Evolutionary conservation across 345 rosid genomes (phyloP).

Genomic region (Pistacia vera): DNA sequence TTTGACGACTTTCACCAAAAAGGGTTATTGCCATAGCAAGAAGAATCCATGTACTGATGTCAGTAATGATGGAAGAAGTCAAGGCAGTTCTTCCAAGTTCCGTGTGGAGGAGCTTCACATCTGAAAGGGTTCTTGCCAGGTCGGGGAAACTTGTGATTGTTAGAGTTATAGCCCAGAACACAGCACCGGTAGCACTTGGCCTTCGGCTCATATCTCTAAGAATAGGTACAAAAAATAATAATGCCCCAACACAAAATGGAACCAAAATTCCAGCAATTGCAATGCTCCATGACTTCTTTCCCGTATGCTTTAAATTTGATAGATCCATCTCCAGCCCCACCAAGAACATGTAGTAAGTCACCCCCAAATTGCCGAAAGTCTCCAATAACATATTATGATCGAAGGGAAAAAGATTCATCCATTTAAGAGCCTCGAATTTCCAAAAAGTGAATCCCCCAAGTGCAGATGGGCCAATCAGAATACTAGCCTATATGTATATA

Average conservation of each 20-base stretch:
- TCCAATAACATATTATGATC: conserved; percentile 8
- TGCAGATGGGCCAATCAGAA: conserved; percentile 15
- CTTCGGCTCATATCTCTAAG: not conserved
- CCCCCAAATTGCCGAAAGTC: conserved; percentile 26
- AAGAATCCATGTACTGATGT: conserved; percentile 31
- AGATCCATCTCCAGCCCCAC: conserved; percentile 42
- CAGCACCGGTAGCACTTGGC: not conserved
- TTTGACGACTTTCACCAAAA: not conserved
- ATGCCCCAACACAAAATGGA: conserved; percentile 18
- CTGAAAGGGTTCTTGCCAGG: conserved; percentile 34
- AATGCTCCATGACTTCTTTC: conserved; percentile 16
- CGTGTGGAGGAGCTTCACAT: conserved; percentile 34
- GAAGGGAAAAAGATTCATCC: not conserved
- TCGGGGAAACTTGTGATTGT: conserved; percentile 39
- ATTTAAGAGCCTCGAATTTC: no score
- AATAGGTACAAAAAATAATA: conserved; percentile 1
- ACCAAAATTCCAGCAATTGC: conserved; percentile 13
- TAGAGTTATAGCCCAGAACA: conserved; percentile 26
- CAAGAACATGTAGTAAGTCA: conserved; percentile 37
- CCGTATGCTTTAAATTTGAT: conserved; percentile 6
- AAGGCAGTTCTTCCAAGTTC: conserved; percentile 33
- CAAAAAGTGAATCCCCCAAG: conserved; percentile 2
- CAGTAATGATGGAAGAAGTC: conserved; percentile 22
- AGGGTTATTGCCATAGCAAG: conserved; percentile 6
- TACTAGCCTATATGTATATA: conserved; percentile 8